Conservation (phyloP, 768 basidiomycete genomes). For the Suillus tomentosus region DNA sequence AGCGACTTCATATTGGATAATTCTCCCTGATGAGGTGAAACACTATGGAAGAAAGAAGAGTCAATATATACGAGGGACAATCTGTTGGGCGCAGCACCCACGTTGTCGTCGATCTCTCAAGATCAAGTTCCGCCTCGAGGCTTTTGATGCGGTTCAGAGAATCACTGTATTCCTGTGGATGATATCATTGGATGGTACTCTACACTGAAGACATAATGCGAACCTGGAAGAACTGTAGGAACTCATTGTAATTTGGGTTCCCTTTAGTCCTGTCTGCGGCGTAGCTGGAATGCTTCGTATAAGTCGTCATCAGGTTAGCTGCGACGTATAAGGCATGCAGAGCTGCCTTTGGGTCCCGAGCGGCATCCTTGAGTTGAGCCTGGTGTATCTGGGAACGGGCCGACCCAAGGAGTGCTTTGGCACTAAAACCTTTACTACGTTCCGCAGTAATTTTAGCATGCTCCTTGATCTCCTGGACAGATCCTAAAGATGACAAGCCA, state of each 20-base stretch:
- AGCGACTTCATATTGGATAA: slow-evolving; percentile 54
- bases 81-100: slow-evolving; percentile 23
- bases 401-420: slow-evolving; percentile 59
- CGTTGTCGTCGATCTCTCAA: slow-evolving; percentile 42
- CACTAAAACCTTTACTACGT: slow-evolving; percentile 59
- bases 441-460: slow-evolving; percentile 48
- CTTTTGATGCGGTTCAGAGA: slow-evolving; percentile 43
- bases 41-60: slow-evolving; percentile 15
- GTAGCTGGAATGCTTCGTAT: slow-evolving; percentile 64
- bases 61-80: slow-evolving; percentile 16
- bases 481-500: slow-evolving; percentile 29
- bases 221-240: slow-evolving; percentile 67
- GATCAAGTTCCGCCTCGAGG: slow-evolving; percentile 48
- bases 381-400: slow-evolving; percentile 58
- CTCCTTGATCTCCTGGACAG: slow-evolving; percentile 51
- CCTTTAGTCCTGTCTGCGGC: slow-evolving; percentile 48
- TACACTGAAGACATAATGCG: slow-evolving; percentile 25
- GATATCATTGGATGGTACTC: slow-evolving; percentile 17
- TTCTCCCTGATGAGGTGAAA: slow-evolving; percentile 23
- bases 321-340: slow-evolving; percentile 62
- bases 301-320: slow-evolving; percentile 56
- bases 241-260: slow-evolving; percentile 62
- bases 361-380: slow-evolving; percentile 54
- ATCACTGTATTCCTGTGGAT: slow-evolving; percentile 41
- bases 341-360: slow-evolving; percentile 63